Conservation (phyloP, 2,329 filamentous ascomycete species). For the Diaporthe vaccinii region DNA sequence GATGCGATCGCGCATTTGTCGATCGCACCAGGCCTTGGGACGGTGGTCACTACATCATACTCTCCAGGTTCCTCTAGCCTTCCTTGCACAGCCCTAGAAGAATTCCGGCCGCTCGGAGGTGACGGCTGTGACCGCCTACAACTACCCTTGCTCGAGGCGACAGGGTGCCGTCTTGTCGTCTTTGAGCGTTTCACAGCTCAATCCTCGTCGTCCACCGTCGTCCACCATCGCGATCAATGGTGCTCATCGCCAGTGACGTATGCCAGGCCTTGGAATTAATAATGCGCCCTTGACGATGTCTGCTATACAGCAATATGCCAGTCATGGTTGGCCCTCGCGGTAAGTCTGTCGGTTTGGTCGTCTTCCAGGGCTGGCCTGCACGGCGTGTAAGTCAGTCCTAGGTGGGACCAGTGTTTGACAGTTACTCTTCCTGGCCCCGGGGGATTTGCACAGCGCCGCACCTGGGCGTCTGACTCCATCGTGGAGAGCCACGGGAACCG, state of each 20-base stretch:
- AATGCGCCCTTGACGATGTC: background rate
- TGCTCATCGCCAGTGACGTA: constrained; percentile 15
- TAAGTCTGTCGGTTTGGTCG: background rate
- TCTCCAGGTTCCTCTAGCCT: constrained; percentile 4
- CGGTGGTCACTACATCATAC: constrained; percentile 30
- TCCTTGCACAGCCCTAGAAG: constrained; percentile 4
- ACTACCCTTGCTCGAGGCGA: constrained; percentile 14
- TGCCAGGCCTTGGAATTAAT: background rate
- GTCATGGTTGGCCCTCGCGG: background rate
- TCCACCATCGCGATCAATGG: constrained; percentile 1
- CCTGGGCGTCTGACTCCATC: constrained; percentile 14
- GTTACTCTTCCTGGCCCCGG: constrained; percentile 17
- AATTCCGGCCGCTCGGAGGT: constrained; percentile 9
- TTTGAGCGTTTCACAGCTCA: background rate
- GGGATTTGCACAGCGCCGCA: constrained; percentile 32
- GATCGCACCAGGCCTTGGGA: constrained; percentile 12
- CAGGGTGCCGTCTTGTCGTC: constrained; percentile 14
- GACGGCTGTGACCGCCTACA: constrained; percentile 9
- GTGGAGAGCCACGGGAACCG: constrained; percentile 20
- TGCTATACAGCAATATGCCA: background rate
- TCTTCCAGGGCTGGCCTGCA: constrained; percentile 3
- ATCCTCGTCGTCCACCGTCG: background rate
- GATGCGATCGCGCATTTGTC: constrained; percentile 11
- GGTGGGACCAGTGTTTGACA: constrained; percentile 20
- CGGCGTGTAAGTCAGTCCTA: constrained; percentile 21